Evolutionary conservation across 768 basidiomycete genomes (phyloP), one percentile per base, ranked within the genome.

Genomic region (Hemileccinum impolitum): DNA sequence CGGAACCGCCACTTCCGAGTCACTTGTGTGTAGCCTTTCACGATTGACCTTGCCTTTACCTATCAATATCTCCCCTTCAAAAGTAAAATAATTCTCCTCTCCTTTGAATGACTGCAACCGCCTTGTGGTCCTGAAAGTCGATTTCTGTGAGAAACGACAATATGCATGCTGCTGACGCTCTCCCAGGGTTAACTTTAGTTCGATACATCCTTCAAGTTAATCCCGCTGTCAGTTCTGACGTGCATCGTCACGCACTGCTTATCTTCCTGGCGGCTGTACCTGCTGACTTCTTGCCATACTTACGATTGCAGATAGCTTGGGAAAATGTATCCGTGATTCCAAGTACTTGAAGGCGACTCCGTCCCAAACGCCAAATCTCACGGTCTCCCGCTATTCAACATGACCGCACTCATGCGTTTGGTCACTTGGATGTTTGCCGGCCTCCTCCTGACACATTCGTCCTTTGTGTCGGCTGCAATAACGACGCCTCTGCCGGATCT

Each of bases 401-500:
- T 50, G 48, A 12, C 38, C 12, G 42, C 51, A 25, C n/a, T 57
- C 18, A 44, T 23, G 21, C 45, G 13, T 40, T 18, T 53, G 14
- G 19, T 57, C n/a, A n/a, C 47, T 43, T 45, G 55, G 38, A 39
- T 53, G 26, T 47, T 13, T 39, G 15, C 42, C 28, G 26, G 47
- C 30, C 31, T 57, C 36, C 26, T 53, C 21, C 36, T 45, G 25
- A 32, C 40, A 7, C 47, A 50, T 14, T 45, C 51, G 9, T 28
- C 18, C 38, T 26, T 58, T 10, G 49, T 49, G 15, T 53, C 39
- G 1, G 61, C 61, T 3, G 26, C 51, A 6, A 43, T 43, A 35
- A 32, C 52, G 0, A 32, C 52, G 0, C 45, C 55, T 17, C 52
- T 73, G 17, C 73, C 74, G 2, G 72, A 75, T 47, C 53, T 75